These are phyloP conservation scores for Epichloe gansuensis DNA, from an alignment of 2,329 filamentous ascomycete genomes.

Conservation along the genomic window DNA sequence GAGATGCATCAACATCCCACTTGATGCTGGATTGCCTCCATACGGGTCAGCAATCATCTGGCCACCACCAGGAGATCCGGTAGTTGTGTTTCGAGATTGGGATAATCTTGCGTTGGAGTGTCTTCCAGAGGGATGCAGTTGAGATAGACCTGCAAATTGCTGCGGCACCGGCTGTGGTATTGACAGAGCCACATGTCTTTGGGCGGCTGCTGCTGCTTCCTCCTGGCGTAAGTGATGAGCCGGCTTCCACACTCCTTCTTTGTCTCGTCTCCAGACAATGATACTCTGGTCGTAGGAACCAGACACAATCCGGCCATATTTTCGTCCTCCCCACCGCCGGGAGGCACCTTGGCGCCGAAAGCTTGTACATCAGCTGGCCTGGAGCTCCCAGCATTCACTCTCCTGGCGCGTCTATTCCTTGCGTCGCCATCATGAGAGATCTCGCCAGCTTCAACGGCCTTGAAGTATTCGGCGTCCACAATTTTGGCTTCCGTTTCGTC, in stretches of 20 bases:
- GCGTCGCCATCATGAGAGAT: conserved; percentile 25
- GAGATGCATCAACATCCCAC: conserved; percentile 33
- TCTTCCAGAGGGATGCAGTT: background rate
- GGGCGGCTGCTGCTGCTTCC: conserved; percentile 47
- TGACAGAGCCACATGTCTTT: conserved; percentile 13
- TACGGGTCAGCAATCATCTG: conserved; percentile 1
- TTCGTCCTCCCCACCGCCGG: conserved; percentile 84
- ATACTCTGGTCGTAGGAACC: conserved; percentile 94
- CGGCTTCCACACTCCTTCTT: conserved; percentile 73
- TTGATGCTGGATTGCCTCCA: conserved; percentile 9
- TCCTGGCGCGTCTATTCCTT: conserved; percentile 25
- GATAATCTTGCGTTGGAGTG: background rate
- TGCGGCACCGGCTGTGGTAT: background rate
- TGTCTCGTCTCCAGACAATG: conserved; percentile 84
- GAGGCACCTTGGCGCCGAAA: conserved; percentile 75
- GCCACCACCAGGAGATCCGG: background rate
- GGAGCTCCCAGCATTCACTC: conserved; percentile 58
- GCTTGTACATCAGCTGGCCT: conserved; percentile 66
- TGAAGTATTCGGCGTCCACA: conserved; percentile 63
- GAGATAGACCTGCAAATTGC: background rate
- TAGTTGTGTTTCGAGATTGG: background rate
- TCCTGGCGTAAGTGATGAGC: conserved; percentile 66
- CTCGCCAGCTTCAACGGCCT: conserved; percentile 39
- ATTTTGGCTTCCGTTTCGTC: conserved; percentile 60
- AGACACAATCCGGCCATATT: conserved; percentile 88